These are phyloP conservation scores for Beverwykella pulmonaria DNA, from an alignment of 495 filamentous ascomycete genomes.

Conservation along the genomic window DNA sequence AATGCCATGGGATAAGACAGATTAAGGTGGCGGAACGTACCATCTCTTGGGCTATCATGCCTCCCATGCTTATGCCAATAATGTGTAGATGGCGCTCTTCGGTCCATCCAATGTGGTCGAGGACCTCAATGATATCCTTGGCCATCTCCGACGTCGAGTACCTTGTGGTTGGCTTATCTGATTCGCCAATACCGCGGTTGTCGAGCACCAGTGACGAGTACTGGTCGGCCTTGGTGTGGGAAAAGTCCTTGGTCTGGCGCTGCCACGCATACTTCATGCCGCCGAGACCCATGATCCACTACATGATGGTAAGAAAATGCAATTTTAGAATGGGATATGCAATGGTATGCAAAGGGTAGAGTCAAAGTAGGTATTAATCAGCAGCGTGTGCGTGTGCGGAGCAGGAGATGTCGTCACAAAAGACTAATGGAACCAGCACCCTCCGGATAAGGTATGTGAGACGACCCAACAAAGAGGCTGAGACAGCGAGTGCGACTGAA, in stretches of 20 bases:
- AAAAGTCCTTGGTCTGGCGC: conserved; percentile 74
- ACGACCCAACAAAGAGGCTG: conserved; percentile 14
- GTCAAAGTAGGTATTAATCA: conserved; percentile 1
- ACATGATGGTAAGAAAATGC: conserved; percentile 34
- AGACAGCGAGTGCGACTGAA: conserved; percentile 35
- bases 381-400: neutral
- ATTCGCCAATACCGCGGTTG: conserved; percentile 77
- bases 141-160: conserved; percentile 80
- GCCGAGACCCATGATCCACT: conserved; percentile 52
- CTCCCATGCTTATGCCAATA: conserved; percentile 74
- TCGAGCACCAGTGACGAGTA: conserved; percentile 77
- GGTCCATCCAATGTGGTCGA: conserved; percentile 71
- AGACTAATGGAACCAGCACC: conserved; percentile 33
- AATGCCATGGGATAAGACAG: conserved; percentile 12
- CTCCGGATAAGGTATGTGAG: conserved; percentile 20
- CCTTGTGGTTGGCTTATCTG: conserved; percentile 69
- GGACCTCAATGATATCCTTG: conserved; percentile 67
- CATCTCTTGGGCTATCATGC: conserved; percentile 88
- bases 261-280: conserved; percentile 61
- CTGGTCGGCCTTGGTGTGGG: conserved; percentile 64
- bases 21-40: conserved; percentile 42
- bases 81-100: conserved; percentile 63
- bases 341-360: neutral
- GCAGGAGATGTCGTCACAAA: conserved; percentile 17
- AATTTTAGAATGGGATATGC: neutral